Base-by-base conservation (phyloP, 148 eudicot species). In the Rhododendron molle region DNA sequence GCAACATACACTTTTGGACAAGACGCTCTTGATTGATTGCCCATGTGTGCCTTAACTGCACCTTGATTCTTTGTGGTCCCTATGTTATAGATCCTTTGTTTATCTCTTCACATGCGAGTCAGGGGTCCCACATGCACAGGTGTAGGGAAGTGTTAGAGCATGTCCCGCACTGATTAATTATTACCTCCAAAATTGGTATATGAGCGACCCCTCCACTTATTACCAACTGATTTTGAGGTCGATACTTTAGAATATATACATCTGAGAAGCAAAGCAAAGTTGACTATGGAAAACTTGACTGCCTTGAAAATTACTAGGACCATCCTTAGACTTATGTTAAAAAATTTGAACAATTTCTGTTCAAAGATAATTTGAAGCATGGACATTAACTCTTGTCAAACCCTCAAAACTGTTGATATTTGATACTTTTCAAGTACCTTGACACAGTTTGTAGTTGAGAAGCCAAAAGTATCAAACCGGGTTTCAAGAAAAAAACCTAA, bases 201-300 rank as follows among this genome's bases (percentile, higher is more conserved):
- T 21, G 67, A 60, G 26, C 2, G 8, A 58, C 65, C n/a, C n/a
- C n/a, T 4, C 65, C n/a, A 58, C 65, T 4, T 23, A 21, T 58
- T 5, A 5, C 23, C 65, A 20, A 60, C 21, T 60, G n/a, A 58
- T 60, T 60, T 60, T 60, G 67, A 60, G 67, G n/a, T 60, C 21
- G 67, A 60, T 21, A 4, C 21, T 21, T 60, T 21, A 60, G 7
- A 60, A 15, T 4, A 60, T 69, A 49, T 34, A 74, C 40, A 85
- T 72, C 38, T 46, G 21, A 56, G 83, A 77, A 87, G 80, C 78
- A 77, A 76, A 69, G 28, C 15, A 50, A 54, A 77, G 67, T 69
- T 65, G 62, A 72, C 34, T 78, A 52, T 26, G 28, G 2, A 28
- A 16, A 16, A 69, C 36, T 28, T 30, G 38, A 69, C 74, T 71